phyloP scores from a whole-genome alignment of 768 basidiomycete species.

The Pholiota molesta region DNA sequence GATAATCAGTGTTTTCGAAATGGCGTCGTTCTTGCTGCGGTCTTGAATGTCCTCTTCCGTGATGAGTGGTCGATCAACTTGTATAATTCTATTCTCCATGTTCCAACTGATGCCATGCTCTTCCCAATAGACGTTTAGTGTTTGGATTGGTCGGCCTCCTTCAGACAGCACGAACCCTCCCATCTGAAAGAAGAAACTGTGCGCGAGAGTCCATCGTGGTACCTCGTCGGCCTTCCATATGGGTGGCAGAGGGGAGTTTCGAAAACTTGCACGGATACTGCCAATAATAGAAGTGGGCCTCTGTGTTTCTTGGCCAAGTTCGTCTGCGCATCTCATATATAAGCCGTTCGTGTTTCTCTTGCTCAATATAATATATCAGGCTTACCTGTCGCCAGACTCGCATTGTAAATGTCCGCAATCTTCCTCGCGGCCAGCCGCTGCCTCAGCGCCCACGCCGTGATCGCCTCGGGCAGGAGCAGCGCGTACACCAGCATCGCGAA shows the following conservation, averaged over 20 bases:
- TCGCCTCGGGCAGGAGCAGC: conserved; percentile 21
- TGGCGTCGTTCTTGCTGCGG: conserved; percentile 32
- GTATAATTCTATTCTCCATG: conserved; percentile 12
- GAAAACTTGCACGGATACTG: too few relatives aligned
- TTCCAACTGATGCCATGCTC: not conserved
- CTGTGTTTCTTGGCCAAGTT: too few relatives aligned
- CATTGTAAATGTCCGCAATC: conserved; percentile 14
- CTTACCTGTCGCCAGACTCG: not conserved
- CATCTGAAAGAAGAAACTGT: conserved; percentile 23
- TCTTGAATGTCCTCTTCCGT: conserved; percentile 24
- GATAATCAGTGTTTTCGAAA: conserved; percentile 35
- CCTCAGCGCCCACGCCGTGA: conserved; percentile 23
- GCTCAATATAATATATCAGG: too few relatives aligned
- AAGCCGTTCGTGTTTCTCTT: too few relatives aligned
- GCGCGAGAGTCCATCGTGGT: conserved; percentile 14
- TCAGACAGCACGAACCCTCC: conserved; percentile 5
- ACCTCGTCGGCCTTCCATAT: not conserved
- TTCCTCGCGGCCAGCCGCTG: conserved; percentile 21
- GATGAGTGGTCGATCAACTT: conserved; percentile 19
- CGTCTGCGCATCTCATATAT: too few relatives aligned
- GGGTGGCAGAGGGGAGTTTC: too few relatives aligned
- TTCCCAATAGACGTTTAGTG: not conserved
- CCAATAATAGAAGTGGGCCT: too few relatives aligned
- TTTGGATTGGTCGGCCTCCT: conserved; percentile 7
- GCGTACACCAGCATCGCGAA: conserved; percentile 7